Evolutionary conservation across 176 grass and related monocot species (phyloP).

Genomic region (Bromus sterilis): DNA sequence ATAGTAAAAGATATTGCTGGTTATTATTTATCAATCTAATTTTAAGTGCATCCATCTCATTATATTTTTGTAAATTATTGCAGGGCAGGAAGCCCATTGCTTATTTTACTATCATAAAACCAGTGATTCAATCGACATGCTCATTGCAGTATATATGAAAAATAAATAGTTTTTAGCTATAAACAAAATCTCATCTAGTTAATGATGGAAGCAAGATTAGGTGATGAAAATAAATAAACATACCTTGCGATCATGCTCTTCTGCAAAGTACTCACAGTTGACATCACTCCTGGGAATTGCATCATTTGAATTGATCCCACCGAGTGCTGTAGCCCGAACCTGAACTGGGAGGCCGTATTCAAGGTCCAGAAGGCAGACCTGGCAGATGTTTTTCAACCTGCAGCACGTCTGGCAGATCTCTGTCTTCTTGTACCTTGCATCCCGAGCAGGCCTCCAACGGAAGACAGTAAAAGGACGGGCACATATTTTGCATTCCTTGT

Average conservation of each 20-base stretch:
- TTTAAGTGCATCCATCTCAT: background rate
- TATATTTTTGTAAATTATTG: background rate
- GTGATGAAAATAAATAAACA: slow-evolving; percentile 9
- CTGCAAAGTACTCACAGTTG: slow-evolving; percentile 90
- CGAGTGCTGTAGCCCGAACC: slow-evolving; percentile 76
- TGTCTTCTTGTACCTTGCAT: slow-evolving; percentile 97
- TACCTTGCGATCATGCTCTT: slow-evolving; percentile 98
- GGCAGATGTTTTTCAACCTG: slow-evolving; percentile 96
- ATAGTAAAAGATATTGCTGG: background rate
- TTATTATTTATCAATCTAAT: background rate
- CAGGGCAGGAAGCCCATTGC: too few relatives aligned
- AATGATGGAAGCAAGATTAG: background rate
- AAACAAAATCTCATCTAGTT: background rate
- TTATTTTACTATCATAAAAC: background rate
- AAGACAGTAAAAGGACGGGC: slow-evolving; percentile 88
- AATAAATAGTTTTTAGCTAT: background rate
- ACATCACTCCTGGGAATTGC: slow-evolving; percentile 96
- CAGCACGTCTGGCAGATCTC: slow-evolving; percentile 99
- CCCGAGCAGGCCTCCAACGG: slow-evolving; percentile 85
- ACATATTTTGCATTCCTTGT: slow-evolving; percentile 98
- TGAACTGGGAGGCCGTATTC: slow-evolving; percentile 94
- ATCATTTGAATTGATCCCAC: slow-evolving; percentile 81
- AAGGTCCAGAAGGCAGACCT: slow-evolving; percentile 93
- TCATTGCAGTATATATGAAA: background rate
- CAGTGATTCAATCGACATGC: background rate